phyloP scores from a whole-genome alignment of 78 protist species.

The Dictyostelium citrinum region DNA sequence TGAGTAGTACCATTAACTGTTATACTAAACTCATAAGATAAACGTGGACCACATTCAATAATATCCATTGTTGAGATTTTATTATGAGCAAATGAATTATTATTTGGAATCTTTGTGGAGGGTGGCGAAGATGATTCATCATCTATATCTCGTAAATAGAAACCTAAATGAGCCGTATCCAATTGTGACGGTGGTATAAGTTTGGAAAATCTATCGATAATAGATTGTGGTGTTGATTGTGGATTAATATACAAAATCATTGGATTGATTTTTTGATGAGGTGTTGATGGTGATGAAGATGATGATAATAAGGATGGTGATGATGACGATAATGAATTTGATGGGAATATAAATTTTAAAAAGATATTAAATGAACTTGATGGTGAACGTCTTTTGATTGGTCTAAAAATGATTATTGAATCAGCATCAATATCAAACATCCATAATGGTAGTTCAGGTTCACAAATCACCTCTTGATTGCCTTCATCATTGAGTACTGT shows the following conservation, averaged over 20 bases:
- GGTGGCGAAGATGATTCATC: not conserved
- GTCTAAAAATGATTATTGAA: constrained; percentile 4
- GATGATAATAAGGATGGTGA: not conserved
- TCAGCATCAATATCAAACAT: constrained; percentile 42
- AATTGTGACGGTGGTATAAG: not conserved
- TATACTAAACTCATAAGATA: constrained; percentile 22
- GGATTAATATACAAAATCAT: constrained; percentile 15
- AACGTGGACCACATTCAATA: constrained; percentile 13
- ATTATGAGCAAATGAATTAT: constrained; percentile 34
- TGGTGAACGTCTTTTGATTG: not conserved
- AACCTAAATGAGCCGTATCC: constrained; percentile 45
- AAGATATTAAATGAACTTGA: not conserved
- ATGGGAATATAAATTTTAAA: not conserved
- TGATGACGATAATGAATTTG: not conserved
- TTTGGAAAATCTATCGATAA: constrained; percentile 15
- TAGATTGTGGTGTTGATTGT: constrained; percentile 10
- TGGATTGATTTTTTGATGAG: not conserved
- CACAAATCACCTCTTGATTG: constrained; percentile 22
- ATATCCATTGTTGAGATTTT: constrained; percentile 61
- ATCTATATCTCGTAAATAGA: constrained; percentile 3
- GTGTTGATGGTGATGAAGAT: not conserved
- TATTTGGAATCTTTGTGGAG: not conserved
- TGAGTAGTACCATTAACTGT: not conserved
- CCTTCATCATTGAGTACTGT: not conserved
- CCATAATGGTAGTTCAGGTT: constrained; percentile 59